Base-by-base conservation (phyloP, 2,329 filamentous ascomycete species). In the Parafenestella ontariensis region DNA sequence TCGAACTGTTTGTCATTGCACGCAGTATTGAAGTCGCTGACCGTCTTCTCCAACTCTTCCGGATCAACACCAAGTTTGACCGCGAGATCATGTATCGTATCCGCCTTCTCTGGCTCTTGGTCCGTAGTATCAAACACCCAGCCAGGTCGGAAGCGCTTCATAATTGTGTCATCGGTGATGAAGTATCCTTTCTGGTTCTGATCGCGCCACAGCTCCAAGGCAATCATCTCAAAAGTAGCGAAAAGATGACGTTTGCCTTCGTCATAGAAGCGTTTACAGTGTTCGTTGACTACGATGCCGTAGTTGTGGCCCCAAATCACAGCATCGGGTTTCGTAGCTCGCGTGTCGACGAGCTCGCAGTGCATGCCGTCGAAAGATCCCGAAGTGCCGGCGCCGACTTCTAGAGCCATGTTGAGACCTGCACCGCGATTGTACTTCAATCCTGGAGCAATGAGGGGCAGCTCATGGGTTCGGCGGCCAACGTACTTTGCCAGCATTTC, bases 111-210 rank as follows among this genome's bases (percentile, higher is more conserved):
- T 6, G 76, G 77, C 40, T 76, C 74, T 31, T 75, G 61, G 48
- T 79, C 76, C 1, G 77, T 78, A 1, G 77, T 78, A 18, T 78
- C 76, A 46, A 76, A 78, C 3, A 78, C 77, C 77, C 76, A 79
- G 41, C 72, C 73, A 13, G 76, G 76, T 24, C 75, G 68, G 70
- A 79, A 79, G 3, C 71, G 66, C 33, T 77, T 66, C 76, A 77
- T 76, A 61, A 78, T 77, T 9, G 66, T 67, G 18, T 71, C 66
- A 53, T 78, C 77, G 8, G 77, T 78, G 50, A 78, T 62, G 62
- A 78, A 78, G 63, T 73, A 78, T 41, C 73, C 76, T 43, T 74
- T 76, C 52, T 75, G 70, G 49, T 79, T 73, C 26, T 79, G 75
- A 46, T 78, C 71, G 41, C 72, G 64, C 76, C 76, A 78, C 40